Percentiles rank a stretch among this genome's conserved stretches.
Evolutionary conservation across 257 asterid species (phyloP).

Genomic region (Agastache rugosa): DNA sequence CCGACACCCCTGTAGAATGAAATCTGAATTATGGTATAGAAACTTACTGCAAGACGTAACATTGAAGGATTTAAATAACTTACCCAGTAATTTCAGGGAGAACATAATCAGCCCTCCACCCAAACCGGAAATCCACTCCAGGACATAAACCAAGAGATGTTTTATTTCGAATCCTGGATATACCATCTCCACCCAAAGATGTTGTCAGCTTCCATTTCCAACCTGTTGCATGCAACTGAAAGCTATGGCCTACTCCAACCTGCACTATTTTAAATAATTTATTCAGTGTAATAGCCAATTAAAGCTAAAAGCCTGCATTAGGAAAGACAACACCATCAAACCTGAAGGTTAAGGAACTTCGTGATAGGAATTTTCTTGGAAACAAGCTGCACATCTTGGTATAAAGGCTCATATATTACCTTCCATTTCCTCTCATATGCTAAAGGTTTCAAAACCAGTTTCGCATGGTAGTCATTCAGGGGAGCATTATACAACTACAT

Average conservation of each 20-base stretch:
- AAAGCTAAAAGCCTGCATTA: constrained; percentile 19
- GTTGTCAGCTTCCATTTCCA: constrained; percentile 97
- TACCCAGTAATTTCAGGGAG: constrained; percentile 95
- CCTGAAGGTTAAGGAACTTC: constrained; percentile 93
- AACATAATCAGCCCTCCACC: constrained; percentile 94
- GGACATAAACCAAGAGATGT: constrained; percentile 89
- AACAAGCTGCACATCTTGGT: constrained; percentile 88
- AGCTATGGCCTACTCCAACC: constrained; percentile 98
- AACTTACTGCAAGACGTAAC: neutral
- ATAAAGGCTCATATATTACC: constrained; percentile 79
- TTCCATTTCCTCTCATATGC: constrained; percentile 87
- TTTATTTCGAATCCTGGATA: constrained; percentile 83
- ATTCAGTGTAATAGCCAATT: constrained; percentile 6
- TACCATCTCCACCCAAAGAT: constrained; percentile 85
- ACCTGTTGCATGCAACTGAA: constrained; percentile 86
- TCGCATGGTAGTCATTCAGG: constrained; percentile 82
- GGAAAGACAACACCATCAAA: constrained; percentile 37
- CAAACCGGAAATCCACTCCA: constrained; percentile 91
- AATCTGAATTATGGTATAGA: constrained; percentile 6
- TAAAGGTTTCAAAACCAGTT: constrained; percentile 90
- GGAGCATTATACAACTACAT: constrained; percentile 86
- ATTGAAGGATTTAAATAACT: constrained; percentile 31
- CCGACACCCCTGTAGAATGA: constrained; percentile 72
- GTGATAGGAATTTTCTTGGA: constrained; percentile 93
- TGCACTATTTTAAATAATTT: constrained; percentile 36